phyloP scores from a whole-genome alignment of 2,329 filamentous ascomycete species.

The Phialemonium atrogriseum region DNA sequence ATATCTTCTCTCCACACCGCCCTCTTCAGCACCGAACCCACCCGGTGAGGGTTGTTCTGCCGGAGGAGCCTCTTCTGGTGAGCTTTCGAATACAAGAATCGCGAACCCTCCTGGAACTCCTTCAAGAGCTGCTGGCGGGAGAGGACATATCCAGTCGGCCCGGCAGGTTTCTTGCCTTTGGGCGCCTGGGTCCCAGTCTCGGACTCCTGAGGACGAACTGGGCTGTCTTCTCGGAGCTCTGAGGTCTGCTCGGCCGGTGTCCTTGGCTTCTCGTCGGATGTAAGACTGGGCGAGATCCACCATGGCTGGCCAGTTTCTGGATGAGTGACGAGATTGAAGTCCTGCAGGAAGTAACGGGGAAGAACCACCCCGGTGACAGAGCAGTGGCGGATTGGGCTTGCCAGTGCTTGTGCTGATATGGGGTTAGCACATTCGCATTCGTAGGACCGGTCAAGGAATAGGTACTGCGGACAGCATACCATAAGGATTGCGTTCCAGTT shows the following conservation, averaged over 20 bases:
- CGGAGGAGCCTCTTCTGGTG: constrained; percentile 10
- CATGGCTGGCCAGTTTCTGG: constrained; percentile 44
- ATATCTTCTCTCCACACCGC: constrained; percentile 47
- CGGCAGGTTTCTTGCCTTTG: constrained; percentile 7
- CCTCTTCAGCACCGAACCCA: constrained; percentile 4
- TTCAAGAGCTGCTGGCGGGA: constrained; percentile 23
- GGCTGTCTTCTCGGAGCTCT: not conserved
- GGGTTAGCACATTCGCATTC: constrained; percentile 2
- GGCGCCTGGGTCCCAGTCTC: constrained; percentile 6
- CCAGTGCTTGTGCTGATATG: constrained; percentile 49
- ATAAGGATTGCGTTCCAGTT: constrained; percentile 54
- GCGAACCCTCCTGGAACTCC: constrained; percentile 10
- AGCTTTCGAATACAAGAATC: too few relatives aligned
- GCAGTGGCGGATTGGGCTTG: constrained; percentile 51
- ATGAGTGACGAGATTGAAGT: constrained; percentile 48
- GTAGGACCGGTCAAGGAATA: not conserved
- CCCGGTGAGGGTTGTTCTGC: constrained; percentile 6
- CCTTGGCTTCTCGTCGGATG: constrained; percentile 4
- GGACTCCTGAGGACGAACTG: not conserved
- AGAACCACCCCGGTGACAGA: constrained; percentile 36
- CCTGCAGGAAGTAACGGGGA: constrained; percentile 55
- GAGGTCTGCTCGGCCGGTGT: not conserved
- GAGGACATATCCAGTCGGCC: constrained; percentile 21
- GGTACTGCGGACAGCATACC: constrained; percentile 33
- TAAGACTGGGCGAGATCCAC: constrained; percentile 38